phyloP scores from a whole-genome alignment of 2,329 filamentous ascomycete species.

The Ambrosiella beaveri region DNA sequence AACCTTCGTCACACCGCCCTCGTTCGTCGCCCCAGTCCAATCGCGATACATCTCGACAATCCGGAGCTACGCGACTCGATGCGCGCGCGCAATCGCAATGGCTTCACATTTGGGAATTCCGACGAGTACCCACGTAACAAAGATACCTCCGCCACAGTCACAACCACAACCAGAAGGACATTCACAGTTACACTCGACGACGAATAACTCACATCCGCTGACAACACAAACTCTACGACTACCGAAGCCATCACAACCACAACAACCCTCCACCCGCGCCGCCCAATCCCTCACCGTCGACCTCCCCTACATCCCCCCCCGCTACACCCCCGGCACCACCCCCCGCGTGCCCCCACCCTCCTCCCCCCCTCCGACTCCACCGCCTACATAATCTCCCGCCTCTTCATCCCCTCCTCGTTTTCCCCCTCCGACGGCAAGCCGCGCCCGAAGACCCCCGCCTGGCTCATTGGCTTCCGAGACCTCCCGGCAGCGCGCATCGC shows the following conservation, averaged over 20 bases:
- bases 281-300: slow-evolving; percentile 13
- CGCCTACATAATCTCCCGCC: slow-evolving; percentile 39
- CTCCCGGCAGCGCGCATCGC: slow-evolving; percentile 30
- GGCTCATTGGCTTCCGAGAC: slow-evolving; percentile 38
- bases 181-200: neutral
- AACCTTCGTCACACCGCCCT: no score
- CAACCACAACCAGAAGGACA: no score
- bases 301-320: slow-evolving; percentile 15
- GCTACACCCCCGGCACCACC: slow-evolving; percentile 29
- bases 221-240: neutral
- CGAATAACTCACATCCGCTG: neutral
- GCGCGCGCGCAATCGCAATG: no score
- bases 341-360: slow-evolving; percentile 31
- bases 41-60: no score
- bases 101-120: no score
- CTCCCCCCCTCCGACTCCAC: slow-evolving; percentile 32
- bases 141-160: no score
- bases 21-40: no score
- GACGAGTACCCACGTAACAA: no score
- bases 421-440: slow-evolving; percentile 21
- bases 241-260: neutral
- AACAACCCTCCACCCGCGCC: neutral
- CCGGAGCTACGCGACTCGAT: no score
- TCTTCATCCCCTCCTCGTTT: slow-evolving; percentile 26
- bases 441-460: slow-evolving; percentile 29